Percentiles rank a stretch among this genome's conserved stretches.
These are phyloP conservation scores for Paxillus involutus DNA, from an alignment of 768 basidiomycete genomes.

Conservation along the genomic window DNA sequence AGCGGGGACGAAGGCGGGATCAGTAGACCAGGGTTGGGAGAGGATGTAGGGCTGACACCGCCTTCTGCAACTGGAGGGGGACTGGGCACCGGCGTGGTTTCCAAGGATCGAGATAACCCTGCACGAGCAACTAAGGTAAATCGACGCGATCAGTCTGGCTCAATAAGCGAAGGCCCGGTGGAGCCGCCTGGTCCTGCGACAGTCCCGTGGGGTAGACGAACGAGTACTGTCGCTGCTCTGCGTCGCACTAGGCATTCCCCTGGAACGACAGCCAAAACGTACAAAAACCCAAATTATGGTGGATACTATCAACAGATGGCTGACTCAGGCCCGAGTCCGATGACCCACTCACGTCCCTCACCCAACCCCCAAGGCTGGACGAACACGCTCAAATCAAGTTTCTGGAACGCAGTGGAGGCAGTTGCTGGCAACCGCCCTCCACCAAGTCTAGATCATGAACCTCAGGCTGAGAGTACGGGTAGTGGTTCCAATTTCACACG, in stretches of 20 bases:
- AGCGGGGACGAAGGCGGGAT: conserved; percentile 34
- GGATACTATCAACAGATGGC: conserved; percentile 10
- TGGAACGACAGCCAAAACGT: conserved; percentile 2
- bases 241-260: conserved; percentile 11
- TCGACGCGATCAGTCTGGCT: not conserved
- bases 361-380: conserved; percentile 39
- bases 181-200: conserved; percentile 23
- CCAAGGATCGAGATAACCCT: conserved; percentile 12
- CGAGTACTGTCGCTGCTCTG: conserved; percentile 23
- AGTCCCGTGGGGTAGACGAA: conserved; percentile 28
- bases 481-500: conserved; percentile 21
- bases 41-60: not conserved
- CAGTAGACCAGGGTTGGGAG: conserved; percentile 3
- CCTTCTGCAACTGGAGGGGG: not conserved
- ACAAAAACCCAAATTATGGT: conserved; percentile 11
- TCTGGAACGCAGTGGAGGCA: conserved; percentile 49
- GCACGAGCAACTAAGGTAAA: not conserved
- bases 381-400: conserved; percentile 39
- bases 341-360: not conserved
- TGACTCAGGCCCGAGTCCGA: not conserved
- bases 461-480: not conserved
- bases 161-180: conserved; percentile 5
- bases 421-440: conserved; percentile 44
- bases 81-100: not conserved
- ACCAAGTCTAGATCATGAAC: conserved; percentile 5